phyloP scores from a whole-genome alignment of 805 yeast species.

The Blastobotrys parvus region DNA sequence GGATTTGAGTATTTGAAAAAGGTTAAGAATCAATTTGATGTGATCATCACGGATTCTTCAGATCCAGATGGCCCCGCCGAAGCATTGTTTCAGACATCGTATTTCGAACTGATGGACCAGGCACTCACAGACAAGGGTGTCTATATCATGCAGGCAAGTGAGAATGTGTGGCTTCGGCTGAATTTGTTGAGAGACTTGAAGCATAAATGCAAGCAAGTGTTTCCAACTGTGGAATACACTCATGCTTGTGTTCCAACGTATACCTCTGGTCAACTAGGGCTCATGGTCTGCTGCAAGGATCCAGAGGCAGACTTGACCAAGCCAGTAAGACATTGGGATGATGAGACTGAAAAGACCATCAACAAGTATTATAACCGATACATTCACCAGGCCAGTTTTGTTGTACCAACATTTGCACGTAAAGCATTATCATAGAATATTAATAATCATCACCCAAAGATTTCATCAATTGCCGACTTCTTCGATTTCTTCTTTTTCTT shows the following conservation, averaged over 20 bases:
- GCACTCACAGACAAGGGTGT: conserved; percentile 94
- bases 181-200: conserved; percentile 71
- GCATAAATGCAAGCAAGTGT: conserved; percentile 69
- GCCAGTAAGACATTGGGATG: conserved; percentile 59
- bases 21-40: conserved; percentile 81
- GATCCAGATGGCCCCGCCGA: conserved; percentile 99
- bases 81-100: conserved; percentile 83
- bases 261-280: conserved; percentile 98
- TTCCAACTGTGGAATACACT: conserved; percentile 86
- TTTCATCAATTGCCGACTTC: conserved; percentile 61
- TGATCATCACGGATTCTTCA: conserved; percentile 92
- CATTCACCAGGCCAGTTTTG: conserved; percentile 82
- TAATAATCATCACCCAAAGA: conserved; percentile 42
- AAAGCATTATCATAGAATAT: conserved; percentile 30
- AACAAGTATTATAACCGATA: conserved; percentile 74
- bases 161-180: conserved; percentile 87
- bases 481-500: conserved; percentile 32
- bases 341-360: conserved; percentile 51
- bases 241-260: conserved; percentile 91
- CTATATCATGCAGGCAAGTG: conserved; percentile 76
- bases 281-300: conserved; percentile 89
- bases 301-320: conserved; percentile 48
- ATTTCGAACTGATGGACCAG: conserved; percentile 71
- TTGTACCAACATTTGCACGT: conserved; percentile 87
- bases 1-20: conserved; percentile 93